These are phyloP conservation scores for Oehlia diaphana DNA, from an alignment of 192 early-diverging fungal species.

Conservation along the genomic window DNA sequence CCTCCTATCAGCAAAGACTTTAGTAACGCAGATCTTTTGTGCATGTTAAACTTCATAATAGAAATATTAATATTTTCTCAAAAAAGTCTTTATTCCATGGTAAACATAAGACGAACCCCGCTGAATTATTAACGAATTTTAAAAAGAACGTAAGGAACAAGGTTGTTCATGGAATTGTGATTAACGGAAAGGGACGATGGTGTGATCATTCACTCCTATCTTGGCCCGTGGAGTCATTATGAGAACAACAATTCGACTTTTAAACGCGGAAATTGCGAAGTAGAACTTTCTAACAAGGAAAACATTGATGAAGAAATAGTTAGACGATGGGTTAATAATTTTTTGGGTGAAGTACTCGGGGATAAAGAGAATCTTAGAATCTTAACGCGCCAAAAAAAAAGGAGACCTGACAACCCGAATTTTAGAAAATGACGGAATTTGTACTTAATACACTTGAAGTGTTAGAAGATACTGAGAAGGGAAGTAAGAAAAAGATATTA, in stretches of 20 bases:
- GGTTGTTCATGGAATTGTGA: not conserved
- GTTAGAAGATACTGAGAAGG: constrained; percentile 15
- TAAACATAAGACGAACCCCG: not conserved
- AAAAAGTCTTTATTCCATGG: too few species aligned
- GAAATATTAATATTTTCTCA: not conserved
- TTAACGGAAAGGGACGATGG: not conserved
- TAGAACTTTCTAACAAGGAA: not conserved
- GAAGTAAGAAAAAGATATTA: constrained; percentile 5
- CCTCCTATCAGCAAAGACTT: constrained; percentile 10
- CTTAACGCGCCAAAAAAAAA: not conserved
- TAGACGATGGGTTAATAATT: constrained; percentile 18
- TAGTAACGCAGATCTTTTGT: not conserved
- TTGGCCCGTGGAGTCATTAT: too few species aligned
- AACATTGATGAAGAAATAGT: constrained; percentile 20
- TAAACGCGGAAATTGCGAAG: not conserved
- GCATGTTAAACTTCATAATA: not conserved
- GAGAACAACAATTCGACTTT: not conserved
- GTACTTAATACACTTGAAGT: constrained; percentile 1
- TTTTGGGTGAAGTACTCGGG: too few species aligned
- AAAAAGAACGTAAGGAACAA: constrained; percentile 13
- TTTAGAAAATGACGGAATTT: not conserved
- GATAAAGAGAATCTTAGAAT: not conserved
- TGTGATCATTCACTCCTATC: not conserved
- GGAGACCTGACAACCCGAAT: not conserved
- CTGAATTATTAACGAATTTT: not conserved